These are phyloP conservation scores for Botrytis squamosa DNA, from an alignment of 2,329 filamentous ascomycete species.

Conservation along the genomic window DNA sequence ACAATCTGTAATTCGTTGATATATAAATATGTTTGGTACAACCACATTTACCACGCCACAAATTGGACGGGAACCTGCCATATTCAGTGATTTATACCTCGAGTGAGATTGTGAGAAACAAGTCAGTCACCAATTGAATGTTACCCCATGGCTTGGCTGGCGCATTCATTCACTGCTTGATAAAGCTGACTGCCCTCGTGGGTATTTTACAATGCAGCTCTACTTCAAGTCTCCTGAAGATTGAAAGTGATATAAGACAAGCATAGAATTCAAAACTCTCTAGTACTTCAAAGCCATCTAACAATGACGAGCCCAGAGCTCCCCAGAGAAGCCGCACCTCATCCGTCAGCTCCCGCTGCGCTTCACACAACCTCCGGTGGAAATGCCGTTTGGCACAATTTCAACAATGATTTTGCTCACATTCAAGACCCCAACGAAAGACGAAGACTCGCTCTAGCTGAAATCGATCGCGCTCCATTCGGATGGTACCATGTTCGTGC, in stretches of 20 bases:
- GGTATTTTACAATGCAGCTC: neutral
- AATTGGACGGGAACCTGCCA: neutral
- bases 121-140: neutral
- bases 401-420: constrained; percentile 69
- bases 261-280: constrained; percentile 2
- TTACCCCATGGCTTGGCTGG: neutral
- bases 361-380: constrained; percentile 55
- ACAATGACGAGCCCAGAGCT: neutral
- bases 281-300: neutral
- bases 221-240: neutral
- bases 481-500: constrained; percentile 79
- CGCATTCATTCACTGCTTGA: constrained; percentile 11
- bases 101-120: neutral
- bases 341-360: constrained; percentile 10
- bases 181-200: constrained; percentile 12
- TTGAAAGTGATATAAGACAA: constrained; percentile 4
- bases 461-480: constrained; percentile 79
- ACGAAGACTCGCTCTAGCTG: constrained; percentile 73
- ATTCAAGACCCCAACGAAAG: constrained; percentile 74
- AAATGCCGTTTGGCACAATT: constrained; percentile 73
- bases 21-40: neutral
- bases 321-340: constrained; percentile 6
- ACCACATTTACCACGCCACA: neutral
- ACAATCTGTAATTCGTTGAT: constrained; percentile 12
- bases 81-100: neutral